Base-by-base conservation (phyloP, 2,329 filamentous ascomycete genomes). In the Neurospora sp. region DNA sequence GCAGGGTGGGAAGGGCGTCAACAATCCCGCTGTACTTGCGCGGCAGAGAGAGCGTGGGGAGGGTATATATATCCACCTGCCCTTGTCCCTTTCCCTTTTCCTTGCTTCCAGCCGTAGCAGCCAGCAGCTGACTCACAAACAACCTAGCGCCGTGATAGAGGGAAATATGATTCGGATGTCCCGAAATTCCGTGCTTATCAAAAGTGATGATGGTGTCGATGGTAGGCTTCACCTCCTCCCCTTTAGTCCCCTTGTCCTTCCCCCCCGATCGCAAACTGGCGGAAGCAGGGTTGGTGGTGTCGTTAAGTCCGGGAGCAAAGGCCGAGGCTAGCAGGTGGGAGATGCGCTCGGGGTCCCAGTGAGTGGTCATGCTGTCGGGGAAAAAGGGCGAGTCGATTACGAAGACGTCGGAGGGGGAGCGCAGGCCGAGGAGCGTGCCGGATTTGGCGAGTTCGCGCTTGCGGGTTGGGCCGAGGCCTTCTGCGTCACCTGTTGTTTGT, bases 171-270 rank as follows among this genome's bases (percentile, higher is more conserved):
- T 99, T 99, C 28, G 93, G 93, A 80, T 99, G 96, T 62, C 88
- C 87, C 70, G 93, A 97, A 67, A 99, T 85, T 71, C 96, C 96
- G 67, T 81, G 73, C n/a, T 80, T 78, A 82, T 99, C 96, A 78
- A 99, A 99, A 38, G 96, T 99, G 74, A 99, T 84, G 74, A 99
- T 86, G 37, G 91, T 86, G 80, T 97, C 93, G 77, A 97, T 92
- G 68, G 83, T 84, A 67, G 84, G 82, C 1, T 80, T 80, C 10
- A 85, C 28, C 8, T 62, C 52, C 6, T 33, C 28, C 28, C 23
- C 52, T 57, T 28, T 33, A 52, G 2, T 12, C 6, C 2, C 6
- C 12, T 57, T 57, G 23, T 33, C 17, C 3, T 57, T 57, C 15
- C 5, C 8, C 78, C 76, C 23, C 4, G 12, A 57, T 33, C 23